Evolutionary conservation across 805 yeast species (phyloP).

Genomic region (Hanseniaspora clermontiae): DNA sequence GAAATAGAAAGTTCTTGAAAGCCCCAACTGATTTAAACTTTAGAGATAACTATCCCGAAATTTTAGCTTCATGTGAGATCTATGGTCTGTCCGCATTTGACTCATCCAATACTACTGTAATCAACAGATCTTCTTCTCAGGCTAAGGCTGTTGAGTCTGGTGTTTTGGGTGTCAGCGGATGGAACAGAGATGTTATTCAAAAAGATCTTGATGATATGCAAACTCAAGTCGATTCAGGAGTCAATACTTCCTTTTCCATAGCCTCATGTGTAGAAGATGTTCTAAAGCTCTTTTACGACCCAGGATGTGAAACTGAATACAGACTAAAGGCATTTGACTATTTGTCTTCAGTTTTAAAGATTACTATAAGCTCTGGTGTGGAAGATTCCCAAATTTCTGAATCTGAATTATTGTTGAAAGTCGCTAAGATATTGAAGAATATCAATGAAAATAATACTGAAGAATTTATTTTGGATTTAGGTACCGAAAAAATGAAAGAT

Average conservation of each 20-base stretch:
- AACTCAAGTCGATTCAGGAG: slow-evolving; percentile 19
- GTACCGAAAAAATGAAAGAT: slow-evolving; percentile 25
- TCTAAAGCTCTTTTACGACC: slow-evolving; percentile 57
- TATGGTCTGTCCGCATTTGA: slow-evolving; percentile 41
- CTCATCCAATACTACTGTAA: too few relatives aligned
- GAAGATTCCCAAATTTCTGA: slow-evolving; percentile 16
- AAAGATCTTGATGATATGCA: background rate
- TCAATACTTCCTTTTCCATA: slow-evolving; percentile 53
- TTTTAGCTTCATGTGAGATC: slow-evolving; percentile 54
- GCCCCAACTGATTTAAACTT: slow-evolving; percentile 57
- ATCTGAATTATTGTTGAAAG: slow-evolving; percentile 35
- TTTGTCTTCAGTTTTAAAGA: slow-evolving; percentile 48
- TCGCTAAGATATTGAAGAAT: slow-evolving; percentile 32
- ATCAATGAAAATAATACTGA: slow-evolving; percentile 27
- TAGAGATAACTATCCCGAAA: slow-evolving; percentile 48
- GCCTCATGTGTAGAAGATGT: slow-evolving; percentile 79
- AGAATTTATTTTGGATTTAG: slow-evolving; percentile 18
- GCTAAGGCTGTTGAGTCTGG: slow-evolving; percentile 2
- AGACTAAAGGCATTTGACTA: slow-evolving; percentile 68
- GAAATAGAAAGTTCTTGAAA: slow-evolving; percentile 74
- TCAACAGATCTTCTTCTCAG: background rate
- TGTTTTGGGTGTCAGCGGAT: slow-evolving; percentile 4
- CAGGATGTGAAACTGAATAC: slow-evolving; percentile 44
- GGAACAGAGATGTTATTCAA: background rate
- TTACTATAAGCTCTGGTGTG: slow-evolving; percentile 35